Percentiles rank a stretch among this genome's conserved stretches.
Evolutionary conservation across 768 basidiomycete species (phyloP).

Genomic region (Kwoniella heveanensis): DNA sequence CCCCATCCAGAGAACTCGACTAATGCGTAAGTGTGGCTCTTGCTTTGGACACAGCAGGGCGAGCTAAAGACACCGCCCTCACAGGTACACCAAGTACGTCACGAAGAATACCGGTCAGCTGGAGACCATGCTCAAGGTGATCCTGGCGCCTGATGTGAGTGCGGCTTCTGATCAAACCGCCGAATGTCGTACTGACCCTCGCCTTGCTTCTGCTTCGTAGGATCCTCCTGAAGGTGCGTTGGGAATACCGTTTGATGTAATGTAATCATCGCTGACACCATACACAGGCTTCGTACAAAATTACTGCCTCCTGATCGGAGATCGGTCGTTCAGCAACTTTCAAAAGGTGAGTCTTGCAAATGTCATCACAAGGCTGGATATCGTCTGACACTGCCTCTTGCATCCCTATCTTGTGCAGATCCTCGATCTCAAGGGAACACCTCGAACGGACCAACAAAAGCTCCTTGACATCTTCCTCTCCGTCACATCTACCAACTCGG

Average conservation of each 20-base stretch:
- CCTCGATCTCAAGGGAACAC: constrained; percentile 90
- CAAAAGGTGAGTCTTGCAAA: constrained; percentile 75
- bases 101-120: constrained; percentile 77
- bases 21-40: constrained; percentile 45
- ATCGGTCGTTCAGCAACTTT: constrained; percentile 94
- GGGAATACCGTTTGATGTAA: not conserved
- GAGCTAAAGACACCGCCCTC: not conserved
- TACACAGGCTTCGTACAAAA: constrained; percentile 78
- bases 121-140: constrained; percentile 91
- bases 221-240: constrained; percentile 73
- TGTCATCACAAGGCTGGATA: too few species aligned
- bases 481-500: constrained; percentile 86
- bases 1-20: constrained; percentile 47
- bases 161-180: not conserved
- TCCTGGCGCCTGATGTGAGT: constrained; percentile 85
- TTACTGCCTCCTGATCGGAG: constrained; percentile 90
- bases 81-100: constrained; percentile 78
- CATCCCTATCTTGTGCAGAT: constrained; percentile 63
- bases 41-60: not conserved
- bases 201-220: constrained; percentile 56
- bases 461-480: constrained; percentile 89
- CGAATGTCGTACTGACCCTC: not conserved
- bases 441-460: constrained; percentile 79
- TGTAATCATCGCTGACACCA: not conserved
- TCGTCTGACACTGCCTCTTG: too few species aligned